Evolutionary conservation across 495 filamentous ascomycete genomes (phyloP), one percentile per base, ranked within the genome.

Genomic region (Copromyces sp.): DNA sequence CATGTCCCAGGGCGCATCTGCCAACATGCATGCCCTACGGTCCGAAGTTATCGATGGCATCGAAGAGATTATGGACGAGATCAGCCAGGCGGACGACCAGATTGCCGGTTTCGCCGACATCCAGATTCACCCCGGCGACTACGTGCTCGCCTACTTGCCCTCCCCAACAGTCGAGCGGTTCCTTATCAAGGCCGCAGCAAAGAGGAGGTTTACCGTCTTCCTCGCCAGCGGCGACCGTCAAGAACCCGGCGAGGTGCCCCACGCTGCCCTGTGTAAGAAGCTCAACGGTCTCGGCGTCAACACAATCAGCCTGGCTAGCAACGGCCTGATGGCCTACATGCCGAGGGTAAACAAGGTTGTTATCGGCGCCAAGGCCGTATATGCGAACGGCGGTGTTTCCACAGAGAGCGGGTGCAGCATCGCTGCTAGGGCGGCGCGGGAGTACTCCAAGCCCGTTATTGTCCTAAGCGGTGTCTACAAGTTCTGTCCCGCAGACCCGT

Each of bases 261-360:
- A 84, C 68, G 80, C 81, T 9, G 81, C 86, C 5, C 90, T 97
- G 81, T 84, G 89, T 69, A 96, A 94, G 78, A 87, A 92, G 11
- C 84, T 98, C 70, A 90, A 89, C 42, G 86, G 87, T 17, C 87
- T 89, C 14, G 94, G 94, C 69, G 90, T 96, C 70, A 92, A 89
- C 9, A 91, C 95, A 40, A 90, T 96, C 73, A 84, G 92, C 38
- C 90, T 97, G 44, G 90, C 94, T 29, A 93, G 94, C 79, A 91
- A 92, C 12, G 91, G 92, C 14, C 88, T 95, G 44, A 95, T 93
- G 82, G 94, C 94, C 7, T 89, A 97, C 71, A 98, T 98, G 91
- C 91, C 94, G 0, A 89, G 90, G 70, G 92, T 97, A 77, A 96
- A 94, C 84, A 97, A 97, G 84, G 94, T 98, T 73, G 92, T 98